phyloP scores from a whole-genome alignment of 495 filamentous ascomycete genomes.

The Aspergillus nidulans region DNA sequence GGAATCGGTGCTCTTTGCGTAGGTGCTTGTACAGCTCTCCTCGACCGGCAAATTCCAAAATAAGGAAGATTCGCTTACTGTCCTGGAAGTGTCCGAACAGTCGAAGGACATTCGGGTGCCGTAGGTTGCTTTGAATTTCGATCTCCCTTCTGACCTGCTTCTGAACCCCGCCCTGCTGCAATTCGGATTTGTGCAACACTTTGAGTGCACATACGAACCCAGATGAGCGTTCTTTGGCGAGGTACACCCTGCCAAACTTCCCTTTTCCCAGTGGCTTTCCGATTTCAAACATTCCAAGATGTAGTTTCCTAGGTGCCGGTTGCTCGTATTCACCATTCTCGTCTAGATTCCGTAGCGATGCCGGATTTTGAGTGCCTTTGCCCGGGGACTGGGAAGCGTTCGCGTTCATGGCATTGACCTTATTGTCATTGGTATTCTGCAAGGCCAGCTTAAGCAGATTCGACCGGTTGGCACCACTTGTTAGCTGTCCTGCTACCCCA shows the following conservation, averaged over 20 bases:
- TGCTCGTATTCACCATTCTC: constrained; percentile 59
- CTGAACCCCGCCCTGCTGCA: constrained; percentile 89
- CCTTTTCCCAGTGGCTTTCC: constrained; percentile 94
- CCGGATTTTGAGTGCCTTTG: constrained; percentile 33
- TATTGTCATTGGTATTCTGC: constrained; percentile 62
- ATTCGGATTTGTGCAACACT: constrained; percentile 90
- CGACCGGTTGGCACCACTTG: constrained; percentile 57
- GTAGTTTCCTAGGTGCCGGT: constrained; percentile 67
- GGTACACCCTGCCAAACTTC: constrained; percentile 95
- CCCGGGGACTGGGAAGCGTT: constrained; percentile 29
- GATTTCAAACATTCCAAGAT: constrained; percentile 99
- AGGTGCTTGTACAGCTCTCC: constrained; percentile 98
- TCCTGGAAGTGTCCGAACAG: constrained; percentile 98
- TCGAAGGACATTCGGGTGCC: constrained; percentile 92
- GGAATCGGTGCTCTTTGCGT: constrained; percentile 78
- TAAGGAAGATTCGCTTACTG: constrained; percentile 90
- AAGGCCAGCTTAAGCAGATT: constrained; percentile 79
- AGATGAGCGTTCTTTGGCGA: constrained; percentile 82
- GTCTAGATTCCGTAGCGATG: constrained; percentile 46
- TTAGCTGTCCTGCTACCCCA: constrained; percentile 46
- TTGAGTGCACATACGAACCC: constrained; percentile 96
- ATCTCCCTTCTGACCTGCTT: constrained; percentile 97
- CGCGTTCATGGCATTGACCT: constrained; percentile 45
- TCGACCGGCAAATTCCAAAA: constrained; percentile 91
- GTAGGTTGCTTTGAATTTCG: constrained; percentile 93